These are phyloP conservation scores for Blastomyces emzantsi DNA, from an alignment of 2,329 filamentous ascomycete species.

Conservation along the genomic window DNA sequence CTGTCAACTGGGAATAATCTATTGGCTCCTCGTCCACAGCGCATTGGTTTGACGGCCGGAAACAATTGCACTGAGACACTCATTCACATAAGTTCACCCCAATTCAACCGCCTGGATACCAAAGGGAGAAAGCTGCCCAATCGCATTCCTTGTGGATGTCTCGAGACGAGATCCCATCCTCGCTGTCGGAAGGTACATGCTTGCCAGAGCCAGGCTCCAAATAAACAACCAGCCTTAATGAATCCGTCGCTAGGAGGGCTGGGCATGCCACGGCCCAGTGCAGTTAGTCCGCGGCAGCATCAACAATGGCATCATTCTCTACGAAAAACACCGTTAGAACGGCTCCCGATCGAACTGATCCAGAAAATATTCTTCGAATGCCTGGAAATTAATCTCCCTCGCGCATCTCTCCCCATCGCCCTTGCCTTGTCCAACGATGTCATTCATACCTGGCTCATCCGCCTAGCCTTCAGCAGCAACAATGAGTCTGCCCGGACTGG, in stretches of 20 bases:
- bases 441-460: slow-evolving; percentile 38
- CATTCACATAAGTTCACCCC: not conserved
- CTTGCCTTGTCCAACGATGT: slow-evolving; percentile 31
- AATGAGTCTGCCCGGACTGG: slow-evolving; percentile 24
- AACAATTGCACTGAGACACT: not conserved
- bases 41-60: not conserved
- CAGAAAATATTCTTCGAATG: slow-evolving; percentile 44
- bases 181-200: not conserved
- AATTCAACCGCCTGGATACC: not conserved
- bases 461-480: slow-evolving; percentile 35
- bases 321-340: slow-evolving; percentile 15
- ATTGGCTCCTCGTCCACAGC: not conserved
- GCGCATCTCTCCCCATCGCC: slow-evolving; percentile 36
- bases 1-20: not conserved
- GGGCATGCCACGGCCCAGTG: not conserved
- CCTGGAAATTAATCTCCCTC: slow-evolving; percentile 41
- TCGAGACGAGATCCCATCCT: not conserved
- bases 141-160: not conserved
- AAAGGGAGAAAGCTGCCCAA: not conserved
- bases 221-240: not conserved
- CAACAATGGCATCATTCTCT: slow-evolving; percentile 1
- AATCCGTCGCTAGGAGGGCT: not conserved
- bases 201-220: not conserved
- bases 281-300: not conserved
- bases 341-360: slow-evolving; percentile 22